These are phyloP conservation scores for Russula lepida DNA, from an alignment of 768 basidiomycete genomes.

Conservation along the genomic window DNA sequence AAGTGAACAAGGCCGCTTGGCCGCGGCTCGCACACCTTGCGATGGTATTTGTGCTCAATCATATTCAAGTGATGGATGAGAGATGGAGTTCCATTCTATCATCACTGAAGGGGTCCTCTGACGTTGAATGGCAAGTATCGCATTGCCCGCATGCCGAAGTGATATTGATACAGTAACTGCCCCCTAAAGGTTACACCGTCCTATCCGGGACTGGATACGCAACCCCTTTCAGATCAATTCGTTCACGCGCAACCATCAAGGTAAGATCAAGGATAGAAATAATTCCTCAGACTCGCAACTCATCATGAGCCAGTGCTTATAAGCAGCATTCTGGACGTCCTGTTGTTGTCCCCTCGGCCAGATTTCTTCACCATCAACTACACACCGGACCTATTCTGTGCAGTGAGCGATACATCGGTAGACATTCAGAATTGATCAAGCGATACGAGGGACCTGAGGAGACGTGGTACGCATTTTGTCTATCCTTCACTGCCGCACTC, in stretches of 20 bases:
- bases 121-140: slow-evolving; percentile 4
- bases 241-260: slow-evolving; percentile 3
- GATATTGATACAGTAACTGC: background rate
- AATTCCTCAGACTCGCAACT: no score
- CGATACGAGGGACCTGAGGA: slow-evolving; percentile 5
- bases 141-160: background rate
- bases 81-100: background rate
- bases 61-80: background rate
- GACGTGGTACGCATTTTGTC: background rate
- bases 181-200: slow-evolving; percentile 2
- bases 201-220: no score
- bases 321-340: no score
- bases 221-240: slow-evolving; percentile 1
- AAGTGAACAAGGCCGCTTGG: slow-evolving; percentile 6
- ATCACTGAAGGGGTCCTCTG: background rate
- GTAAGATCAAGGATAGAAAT: no score
- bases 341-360: no score
- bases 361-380: no score
- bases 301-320: no score
- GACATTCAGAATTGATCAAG: slow-evolving; percentile 7
- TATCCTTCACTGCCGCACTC: background rate
- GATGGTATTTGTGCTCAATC: slow-evolving; percentile 4
- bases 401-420: no score
- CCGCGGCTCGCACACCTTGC: slow-evolving; percentile 1
- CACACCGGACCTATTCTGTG: no score